Evolutionary conservation across 257 asterid species (phyloP), one percentile per base, ranked within the genome.

Genomic region (Oldenlandia corymbosa): DNA sequence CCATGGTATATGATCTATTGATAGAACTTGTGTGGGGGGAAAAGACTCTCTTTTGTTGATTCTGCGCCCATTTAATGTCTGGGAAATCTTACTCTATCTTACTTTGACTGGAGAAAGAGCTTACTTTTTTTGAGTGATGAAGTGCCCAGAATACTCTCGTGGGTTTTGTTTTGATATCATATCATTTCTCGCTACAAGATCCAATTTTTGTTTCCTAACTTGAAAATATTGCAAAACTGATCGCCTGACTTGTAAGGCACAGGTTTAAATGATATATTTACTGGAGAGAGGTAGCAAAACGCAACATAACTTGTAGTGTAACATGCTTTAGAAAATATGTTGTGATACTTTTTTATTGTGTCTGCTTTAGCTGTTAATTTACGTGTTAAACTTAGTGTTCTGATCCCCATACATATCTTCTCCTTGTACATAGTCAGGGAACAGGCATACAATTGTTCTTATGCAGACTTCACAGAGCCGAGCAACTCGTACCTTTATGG

Each of bases 401-500:
- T n/a, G n/a, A n/a, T n/a, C n/a, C n/a, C n/a, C n/a, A n/a, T n/a
- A n/a, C n/a, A n/a, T n/a, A 31, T n/a, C 9, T 43, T 57, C 27
- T 28, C 60, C 9, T 49, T 10, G 58, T 30, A 11, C 20, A 85
- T 88, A 91, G 98, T 84, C 95, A 5, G 55, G 66, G 30, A 84
- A 83, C 66, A 83, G 82, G 87, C 96, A 91, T 73, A 91, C 96
- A 11, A 88, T 91, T 72, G 72, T 91, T 79, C 94, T 91, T 59
- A 88, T 88, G 90, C 98, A 91, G 78, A 63, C 94, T 58, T 88
- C 96, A 54, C 96, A 68, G 46, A 56, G 73, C 81, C 75, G 94
- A 80, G 88, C 90, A 66, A 79, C 92, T 67, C 98, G 98, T 39
- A 91, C 96, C 36, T 91, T 91, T 79, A 91, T 88, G 96, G 98